Evolutionary conservation across 164 flowering plant genomes (phyloP).

Genomic region (Cinnamomum chago): DNA sequence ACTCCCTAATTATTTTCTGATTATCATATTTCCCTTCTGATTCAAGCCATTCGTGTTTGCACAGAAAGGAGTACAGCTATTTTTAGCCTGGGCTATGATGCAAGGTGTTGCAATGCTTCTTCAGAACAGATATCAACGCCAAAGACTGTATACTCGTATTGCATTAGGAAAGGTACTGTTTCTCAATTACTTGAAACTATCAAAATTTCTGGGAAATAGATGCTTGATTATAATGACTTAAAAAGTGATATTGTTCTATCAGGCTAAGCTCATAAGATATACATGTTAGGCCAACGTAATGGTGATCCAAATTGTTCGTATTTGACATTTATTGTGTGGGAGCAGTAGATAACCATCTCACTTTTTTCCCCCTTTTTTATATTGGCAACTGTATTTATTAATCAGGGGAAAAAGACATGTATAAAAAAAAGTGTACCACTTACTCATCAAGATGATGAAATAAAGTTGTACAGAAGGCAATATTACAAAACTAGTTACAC

Average conservation of each 20-base stretch:
- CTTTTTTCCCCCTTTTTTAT: no score
- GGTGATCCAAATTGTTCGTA: no score
- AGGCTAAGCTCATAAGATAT: no score
- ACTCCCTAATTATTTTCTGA: neutral
- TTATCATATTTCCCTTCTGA: neutral
- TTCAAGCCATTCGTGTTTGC: conserved; percentile 7
- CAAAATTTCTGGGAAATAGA: neutral
- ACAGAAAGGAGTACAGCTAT: conserved; percentile 86
- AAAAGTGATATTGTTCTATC: neutral
- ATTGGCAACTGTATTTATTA: no score
- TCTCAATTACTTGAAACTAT: neutral
- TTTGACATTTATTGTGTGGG: no score
- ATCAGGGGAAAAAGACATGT: no score
- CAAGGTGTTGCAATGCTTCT: conserved; percentile 98
- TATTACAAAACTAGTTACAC: no score
- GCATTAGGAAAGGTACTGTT: conserved; percentile 86
- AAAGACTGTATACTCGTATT: conserved; percentile 94
- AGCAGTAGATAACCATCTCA: no score
- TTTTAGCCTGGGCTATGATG: conserved; percentile 94
- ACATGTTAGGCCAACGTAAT: no score
- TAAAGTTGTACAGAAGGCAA: no score
- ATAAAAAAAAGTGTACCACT: no score
- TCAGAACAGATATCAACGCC: conserved; percentile 95
- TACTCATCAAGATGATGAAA: no score
- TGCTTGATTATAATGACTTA: neutral